Conservation (phyloP, 1,284 basidiomycete genomes). For the Microstroma glucosiphilum region DNA sequence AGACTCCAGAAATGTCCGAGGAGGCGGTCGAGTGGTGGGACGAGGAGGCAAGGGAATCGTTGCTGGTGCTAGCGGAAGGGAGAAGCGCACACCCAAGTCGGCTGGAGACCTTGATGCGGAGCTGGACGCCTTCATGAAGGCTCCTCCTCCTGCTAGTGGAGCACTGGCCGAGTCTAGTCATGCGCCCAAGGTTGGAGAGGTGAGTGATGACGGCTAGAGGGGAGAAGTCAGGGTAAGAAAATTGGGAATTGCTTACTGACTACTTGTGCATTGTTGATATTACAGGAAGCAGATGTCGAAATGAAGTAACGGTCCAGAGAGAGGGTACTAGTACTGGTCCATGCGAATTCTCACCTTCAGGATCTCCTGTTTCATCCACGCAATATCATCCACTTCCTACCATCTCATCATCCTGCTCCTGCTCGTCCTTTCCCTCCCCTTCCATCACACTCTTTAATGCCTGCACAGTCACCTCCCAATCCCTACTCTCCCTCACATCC, state of each 20-base stretch:
- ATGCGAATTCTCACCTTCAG: no score
- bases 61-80: conserved; percentile 4
- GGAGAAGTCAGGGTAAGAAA: no score
- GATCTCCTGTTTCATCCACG: no score
- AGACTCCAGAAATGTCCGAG: conserved; percentile 1
- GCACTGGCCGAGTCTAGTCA: background rate
- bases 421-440: background rate
- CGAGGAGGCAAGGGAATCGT: conserved; percentile 15
- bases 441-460: conserved; percentile 6
- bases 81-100: conserved; percentile 56
- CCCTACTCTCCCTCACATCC: background rate
- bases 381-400: no score
- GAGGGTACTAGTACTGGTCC: no score
- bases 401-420: no score
- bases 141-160: conserved; percentile 13
- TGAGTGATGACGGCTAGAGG: no score
- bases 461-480: conserved; percentile 7
- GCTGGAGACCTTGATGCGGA: conserved; percentile 82
- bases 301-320: conserved; percentile 10
- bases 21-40: conserved; percentile 20
- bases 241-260: no score
- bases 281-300: conserved; percentile 8
- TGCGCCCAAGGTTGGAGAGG: conserved; percentile 3
- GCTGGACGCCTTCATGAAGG: conserved; percentile 77
- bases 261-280: no score